Evolutionary conservation across 2,329 filamentous ascomycete genomes (phyloP).

Genomic region (Trichoderma sp.): DNA sequence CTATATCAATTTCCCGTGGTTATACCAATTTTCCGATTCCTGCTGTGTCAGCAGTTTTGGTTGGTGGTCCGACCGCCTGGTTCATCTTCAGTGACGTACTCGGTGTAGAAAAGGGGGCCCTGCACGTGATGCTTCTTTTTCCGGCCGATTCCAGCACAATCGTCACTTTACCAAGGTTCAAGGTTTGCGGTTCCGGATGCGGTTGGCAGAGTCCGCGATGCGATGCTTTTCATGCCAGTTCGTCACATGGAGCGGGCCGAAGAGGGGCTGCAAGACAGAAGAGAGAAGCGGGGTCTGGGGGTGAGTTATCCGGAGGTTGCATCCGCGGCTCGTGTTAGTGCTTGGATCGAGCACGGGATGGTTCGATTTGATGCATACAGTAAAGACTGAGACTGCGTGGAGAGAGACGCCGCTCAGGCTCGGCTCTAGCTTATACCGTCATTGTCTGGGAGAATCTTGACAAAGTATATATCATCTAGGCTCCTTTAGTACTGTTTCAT

Average conservation of each 20-base stretch:
- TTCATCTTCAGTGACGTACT: neutral
- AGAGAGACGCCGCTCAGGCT: neutral
- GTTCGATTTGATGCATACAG: neutral
- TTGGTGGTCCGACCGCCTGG: neutral
- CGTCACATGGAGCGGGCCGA: neutral
- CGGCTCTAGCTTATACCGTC: neutral
- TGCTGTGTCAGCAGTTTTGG: neutral
- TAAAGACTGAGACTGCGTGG: neutral
- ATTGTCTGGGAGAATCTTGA: neutral
- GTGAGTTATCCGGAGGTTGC: neutral
- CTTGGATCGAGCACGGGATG: neutral
- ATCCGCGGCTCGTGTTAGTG: conserved; percentile 6
- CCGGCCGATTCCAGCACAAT: neutral
- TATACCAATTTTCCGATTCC: neutral
- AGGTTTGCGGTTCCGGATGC: neutral
- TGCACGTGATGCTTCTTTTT: neutral
- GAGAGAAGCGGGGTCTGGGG: neutral
- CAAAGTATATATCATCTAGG: neutral
- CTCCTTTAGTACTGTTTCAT: too few relatives aligned
- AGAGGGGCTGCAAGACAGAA: neutral
- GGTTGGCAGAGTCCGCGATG: neutral
- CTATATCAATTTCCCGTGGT: neutral
- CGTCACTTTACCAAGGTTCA: too few relatives aligned
- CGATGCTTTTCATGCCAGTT: neutral
- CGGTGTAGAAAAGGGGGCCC: neutral